Conservation (phyloP, 306 rosid genomes). For the Vicia faba region DNA sequence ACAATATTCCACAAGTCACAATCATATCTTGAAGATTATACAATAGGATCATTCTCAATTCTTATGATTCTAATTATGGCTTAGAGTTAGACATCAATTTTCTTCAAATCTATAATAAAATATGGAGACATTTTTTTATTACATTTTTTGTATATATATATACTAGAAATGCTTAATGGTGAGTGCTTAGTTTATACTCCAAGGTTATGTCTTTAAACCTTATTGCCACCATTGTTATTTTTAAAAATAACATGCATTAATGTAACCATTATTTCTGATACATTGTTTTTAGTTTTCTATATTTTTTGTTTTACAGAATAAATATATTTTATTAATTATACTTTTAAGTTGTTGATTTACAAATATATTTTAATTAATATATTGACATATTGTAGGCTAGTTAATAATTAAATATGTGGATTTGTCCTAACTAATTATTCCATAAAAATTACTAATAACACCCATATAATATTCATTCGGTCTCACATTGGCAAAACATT, state of each 20-base stretch:
- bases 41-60: conserved; percentile 1
- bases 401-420: too few relatives aligned
- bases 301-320: not conserved
- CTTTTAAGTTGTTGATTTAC: too few relatives aligned
- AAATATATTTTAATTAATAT: not conserved
- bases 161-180: not conserved
- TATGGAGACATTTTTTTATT: not conserved
- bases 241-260: not conserved
- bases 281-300: not conserved
- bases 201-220: not conserved
- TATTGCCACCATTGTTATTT: not conserved
- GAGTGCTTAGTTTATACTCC: not conserved
- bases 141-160: not conserved
- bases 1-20: conserved; percentile 12
- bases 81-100: not conserved
- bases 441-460: too few relatives aligned
- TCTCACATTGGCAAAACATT: not conserved
- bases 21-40: conserved; percentile 34
- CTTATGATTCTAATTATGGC: conserved; percentile 12
- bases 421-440: too few relatives aligned
- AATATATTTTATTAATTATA: not conserved
- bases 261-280: not conserved
- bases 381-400: not conserved
- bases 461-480: not conserved
- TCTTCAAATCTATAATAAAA: conserved; percentile 1